phyloP scores from a whole-genome alignment of 345 rosid genomes.

The Gossypium herbaceum region DNA sequence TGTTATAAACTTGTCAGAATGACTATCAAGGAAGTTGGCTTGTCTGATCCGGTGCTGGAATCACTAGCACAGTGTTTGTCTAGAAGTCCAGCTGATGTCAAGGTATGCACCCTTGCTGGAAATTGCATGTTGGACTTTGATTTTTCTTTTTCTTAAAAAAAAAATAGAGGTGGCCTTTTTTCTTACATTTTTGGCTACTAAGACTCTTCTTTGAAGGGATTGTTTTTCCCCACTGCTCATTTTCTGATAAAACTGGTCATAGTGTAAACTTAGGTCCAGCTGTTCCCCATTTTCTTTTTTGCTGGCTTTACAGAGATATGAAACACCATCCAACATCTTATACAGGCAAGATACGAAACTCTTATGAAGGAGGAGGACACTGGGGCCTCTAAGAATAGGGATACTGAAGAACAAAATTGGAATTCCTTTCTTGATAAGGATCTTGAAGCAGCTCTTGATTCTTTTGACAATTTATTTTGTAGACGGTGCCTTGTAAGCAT shows the following conservation, averaged over 20 bases:
- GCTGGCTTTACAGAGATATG: constrained; percentile 91
- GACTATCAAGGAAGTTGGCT: constrained; percentile 71
- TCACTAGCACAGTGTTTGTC: constrained; percentile 62
- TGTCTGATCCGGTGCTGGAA: constrained; percentile 66
- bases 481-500: constrained; percentile 90
- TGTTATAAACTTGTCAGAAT: constrained; percentile 47
- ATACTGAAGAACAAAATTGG: constrained; percentile 46
- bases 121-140: constrained; percentile 9
- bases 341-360: constrained; percentile 95
- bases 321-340: constrained; percentile 94
- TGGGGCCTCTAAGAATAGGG: constrained; percentile 41
- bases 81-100: constrained; percentile 65
- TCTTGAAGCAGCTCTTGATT: constrained; percentile 97
- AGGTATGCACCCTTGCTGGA: constrained; percentile 46
- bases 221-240: constrained; percentile 12
- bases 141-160: not conserved
- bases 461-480: constrained; percentile 95
- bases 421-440: constrained; percentile 72
- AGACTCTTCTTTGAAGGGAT: not conserved
- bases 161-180: not conserved
- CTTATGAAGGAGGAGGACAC: constrained; percentile 64
- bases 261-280: constrained; percentile 79
- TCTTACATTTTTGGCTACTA: constrained; percentile 13
- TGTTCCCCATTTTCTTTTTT: constrained; percentile 74
- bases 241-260: constrained; percentile 46